Percentiles rank a stretch among this genome's conserved stretches.
Conservation (phyloP, 208 protist genomes). For the Trichomonas vaginalis region DNA sequence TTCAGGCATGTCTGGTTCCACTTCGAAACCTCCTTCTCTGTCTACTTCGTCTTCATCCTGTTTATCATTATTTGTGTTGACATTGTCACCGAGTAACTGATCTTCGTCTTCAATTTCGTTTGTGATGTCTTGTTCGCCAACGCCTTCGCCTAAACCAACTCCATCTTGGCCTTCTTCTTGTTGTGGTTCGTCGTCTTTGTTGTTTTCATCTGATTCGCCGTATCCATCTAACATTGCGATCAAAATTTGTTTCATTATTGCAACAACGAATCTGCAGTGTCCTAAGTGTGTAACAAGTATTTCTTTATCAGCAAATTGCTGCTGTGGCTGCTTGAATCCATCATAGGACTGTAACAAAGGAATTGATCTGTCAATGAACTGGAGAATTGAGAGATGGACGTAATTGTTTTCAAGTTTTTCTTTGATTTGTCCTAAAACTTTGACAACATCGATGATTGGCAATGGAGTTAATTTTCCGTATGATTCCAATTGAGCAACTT, state of each 20-base stretch:
- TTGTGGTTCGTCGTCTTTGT: not conserved
- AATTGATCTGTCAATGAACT: not conserved
- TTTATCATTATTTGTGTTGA: not conserved
- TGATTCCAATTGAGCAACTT: not conserved
- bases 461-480: not conserved
- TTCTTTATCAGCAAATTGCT: not conserved
- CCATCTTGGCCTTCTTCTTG: not conserved
- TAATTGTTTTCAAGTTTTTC: not conserved
- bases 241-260: not conserved
- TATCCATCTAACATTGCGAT: not conserved
- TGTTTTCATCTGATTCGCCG: not conserved
- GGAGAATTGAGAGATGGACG: not conserved
- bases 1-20: not conserved
- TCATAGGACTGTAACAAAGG: not conserved
- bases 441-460: not conserved
- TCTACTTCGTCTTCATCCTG: conserved; percentile 7
- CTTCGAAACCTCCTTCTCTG: not conserved
- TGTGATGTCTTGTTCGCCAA: not conserved
- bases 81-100: conserved; percentile 2
- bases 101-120: conserved; percentile 18
- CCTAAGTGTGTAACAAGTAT: not conserved
- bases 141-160: not conserved
- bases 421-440: not conserved
- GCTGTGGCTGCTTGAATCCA: not conserved
- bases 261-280: not conserved